Evolutionary conservation across 257 asterid species (phyloP), one percentile per base, ranked within the genome.

Genomic region (Nemophila menziesii): DNA sequence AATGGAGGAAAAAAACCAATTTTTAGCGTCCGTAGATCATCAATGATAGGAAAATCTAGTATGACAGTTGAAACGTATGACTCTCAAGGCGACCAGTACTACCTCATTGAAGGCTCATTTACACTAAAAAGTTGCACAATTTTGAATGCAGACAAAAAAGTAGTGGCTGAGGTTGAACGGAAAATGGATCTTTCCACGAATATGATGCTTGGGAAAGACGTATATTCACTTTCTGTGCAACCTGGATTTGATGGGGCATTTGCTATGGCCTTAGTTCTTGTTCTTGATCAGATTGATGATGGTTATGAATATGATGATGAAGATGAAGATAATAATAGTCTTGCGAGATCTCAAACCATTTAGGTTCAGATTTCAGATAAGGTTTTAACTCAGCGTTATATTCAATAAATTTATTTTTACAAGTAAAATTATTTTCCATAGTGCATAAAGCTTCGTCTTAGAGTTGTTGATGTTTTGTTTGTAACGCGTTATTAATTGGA

Each of bases 1-100:
- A 20, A 48, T 8, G 84, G 71, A 2, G 80, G 80, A 29, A 63
- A 66, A 51, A 66, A 64, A 41, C 78, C 90, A 36, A 29, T 78
- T 29, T 78, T 78, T 72, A 71, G 90, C 76, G 79, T 74, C 11
- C 74, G 81, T 13, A 51, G 90, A 51, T 78, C 90, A 1, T 75
- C 90, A 34, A 69, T 78, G 18, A 66, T 78, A 63, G 81, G 78
- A 45, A 73, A 84, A 62, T 68, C 76, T 41, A 58, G 53, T 57
- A 37, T 78, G 65, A 58, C 72, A 49, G 90, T 69, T 55, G 79
- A 74, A 48, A 64, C 66, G 41, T 74, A 74, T 77, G 43, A 51
- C 22, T 22, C 53, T 22, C 56, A 65, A 18, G 44, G 51, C 17
- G 76, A 69, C 60, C 79, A 74, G 67, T 80, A 77, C 62, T 74